These are phyloP conservation scores for Lenwebbia sp. DNA, from an alignment of 345 rosid species.

Conservation along the genomic window DNA sequence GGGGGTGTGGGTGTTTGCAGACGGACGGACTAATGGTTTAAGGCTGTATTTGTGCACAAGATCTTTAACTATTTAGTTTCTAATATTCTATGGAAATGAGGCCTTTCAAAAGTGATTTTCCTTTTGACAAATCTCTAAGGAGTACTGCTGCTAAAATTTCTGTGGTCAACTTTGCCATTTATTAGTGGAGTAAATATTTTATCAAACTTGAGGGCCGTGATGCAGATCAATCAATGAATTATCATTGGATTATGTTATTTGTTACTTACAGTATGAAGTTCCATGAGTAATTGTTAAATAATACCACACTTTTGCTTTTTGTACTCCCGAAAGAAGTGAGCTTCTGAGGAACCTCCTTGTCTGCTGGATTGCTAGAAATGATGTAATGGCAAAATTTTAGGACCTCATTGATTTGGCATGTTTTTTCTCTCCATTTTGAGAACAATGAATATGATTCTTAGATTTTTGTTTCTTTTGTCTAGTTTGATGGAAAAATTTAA, in stretches of 20 bases:
- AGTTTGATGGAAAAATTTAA: neutral
- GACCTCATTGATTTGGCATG: neutral
- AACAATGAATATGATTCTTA: neutral
- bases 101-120: neutral
- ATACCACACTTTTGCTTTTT: neutral
- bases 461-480: neutral
- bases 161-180: neutral
- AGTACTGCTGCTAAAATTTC: neutral
- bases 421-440: neutral
- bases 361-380: neutral
- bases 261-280: neutral
- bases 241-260: neutral
- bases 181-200: neutral
- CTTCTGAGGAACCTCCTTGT: neutral
- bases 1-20: neutral
- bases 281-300: neutral
- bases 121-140: neutral
- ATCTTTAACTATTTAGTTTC: neutral
- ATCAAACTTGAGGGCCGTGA: neutral
- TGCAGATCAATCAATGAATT: neutral
- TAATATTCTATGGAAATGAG: neutral
- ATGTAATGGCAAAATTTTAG: neutral
- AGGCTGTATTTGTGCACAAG: neutral
- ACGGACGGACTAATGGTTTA: neutral
- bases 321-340: neutral